These are phyloP conservation scores for Eremomyces bilateralis DNA, from an alignment of 495 filamentous ascomycete genomes.

Conservation along the genomic window DNA sequence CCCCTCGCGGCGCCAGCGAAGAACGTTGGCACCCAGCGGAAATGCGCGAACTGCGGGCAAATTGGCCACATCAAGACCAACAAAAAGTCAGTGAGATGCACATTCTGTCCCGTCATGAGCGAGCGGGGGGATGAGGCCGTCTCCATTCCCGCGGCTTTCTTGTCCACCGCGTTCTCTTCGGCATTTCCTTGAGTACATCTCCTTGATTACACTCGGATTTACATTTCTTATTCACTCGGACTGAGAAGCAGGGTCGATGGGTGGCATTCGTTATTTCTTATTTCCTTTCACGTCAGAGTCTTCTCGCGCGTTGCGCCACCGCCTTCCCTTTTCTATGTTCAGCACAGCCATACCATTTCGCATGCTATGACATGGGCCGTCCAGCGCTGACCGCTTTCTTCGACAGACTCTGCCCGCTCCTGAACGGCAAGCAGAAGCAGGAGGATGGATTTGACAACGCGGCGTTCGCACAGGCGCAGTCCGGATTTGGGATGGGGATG, in stretches of 20 bases:
- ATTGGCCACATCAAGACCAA: conserved; percentile 98
- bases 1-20: conserved; percentile 17
- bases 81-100: conserved; percentile 78
- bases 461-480: conserved; percentile 20
- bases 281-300: not conserved
- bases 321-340: conserved; percentile 1
- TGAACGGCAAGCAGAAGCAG: conserved; percentile 66
- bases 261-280: not conserved
- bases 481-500: too few relatives aligned
- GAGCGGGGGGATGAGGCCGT: not conserved
- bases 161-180: conserved; percentile 4
- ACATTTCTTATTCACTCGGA: not conserved
- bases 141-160: conserved; percentile 1
- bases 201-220: not conserved
- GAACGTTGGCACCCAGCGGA: conserved; percentile 50
- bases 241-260: not conserved
- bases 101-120: not conserved
- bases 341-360: conserved; percentile 1
- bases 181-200: not conserved
- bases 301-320: conserved; percentile 3
- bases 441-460: conserved; percentile 30
- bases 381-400: conserved; percentile 4
- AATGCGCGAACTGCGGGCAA: conserved; percentile 91
- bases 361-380: not conserved
- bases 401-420: conserved; percentile 61